Percentiles rank a stretch among this genome's conserved stretches.
Evolutionary conservation across 441 rosid genomes (phyloP).

Genomic region (Bocquillonia castaneifolia): DNA sequence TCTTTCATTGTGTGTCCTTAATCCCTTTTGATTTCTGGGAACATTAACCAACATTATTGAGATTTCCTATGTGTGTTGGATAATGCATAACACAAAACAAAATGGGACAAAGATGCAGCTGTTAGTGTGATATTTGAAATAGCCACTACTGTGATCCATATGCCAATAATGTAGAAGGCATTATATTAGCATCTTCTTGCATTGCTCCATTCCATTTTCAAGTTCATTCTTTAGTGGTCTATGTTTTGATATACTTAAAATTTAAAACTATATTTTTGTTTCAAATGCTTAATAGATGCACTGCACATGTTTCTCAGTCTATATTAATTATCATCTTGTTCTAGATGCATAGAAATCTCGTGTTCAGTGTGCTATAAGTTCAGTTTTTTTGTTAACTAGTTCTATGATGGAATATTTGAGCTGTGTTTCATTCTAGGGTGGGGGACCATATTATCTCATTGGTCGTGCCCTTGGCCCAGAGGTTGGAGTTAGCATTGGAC

Average conservation of each 20-base stretch:
- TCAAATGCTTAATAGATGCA: background rate
- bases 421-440: conserved; percentile 54
- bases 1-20: background rate
- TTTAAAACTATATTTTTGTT: background rate
- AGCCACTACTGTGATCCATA: background rate
- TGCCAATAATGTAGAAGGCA: background rate
- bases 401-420: conserved; percentile 7
- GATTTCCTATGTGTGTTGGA: background rate
- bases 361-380: conserved; percentile 1
- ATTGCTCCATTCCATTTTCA: background rate
- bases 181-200: background rate
- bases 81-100: background rate
- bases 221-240: background rate
- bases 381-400: background rate
- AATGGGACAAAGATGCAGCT: background rate
- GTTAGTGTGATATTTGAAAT: background rate
- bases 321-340: background rate
- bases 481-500: conserved; percentile 98
- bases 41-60: background rate
- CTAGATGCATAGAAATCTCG: background rate
- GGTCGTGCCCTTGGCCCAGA: conserved; percentile 99
- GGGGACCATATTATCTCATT: conserved; percentile 99
- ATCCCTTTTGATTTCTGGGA: background rate
- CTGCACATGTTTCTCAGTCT: background rate
- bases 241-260: background rate